Conservation (phyloP, 192 early-diverging fungal genomes). For the Entomortierella lignicola region DNA sequence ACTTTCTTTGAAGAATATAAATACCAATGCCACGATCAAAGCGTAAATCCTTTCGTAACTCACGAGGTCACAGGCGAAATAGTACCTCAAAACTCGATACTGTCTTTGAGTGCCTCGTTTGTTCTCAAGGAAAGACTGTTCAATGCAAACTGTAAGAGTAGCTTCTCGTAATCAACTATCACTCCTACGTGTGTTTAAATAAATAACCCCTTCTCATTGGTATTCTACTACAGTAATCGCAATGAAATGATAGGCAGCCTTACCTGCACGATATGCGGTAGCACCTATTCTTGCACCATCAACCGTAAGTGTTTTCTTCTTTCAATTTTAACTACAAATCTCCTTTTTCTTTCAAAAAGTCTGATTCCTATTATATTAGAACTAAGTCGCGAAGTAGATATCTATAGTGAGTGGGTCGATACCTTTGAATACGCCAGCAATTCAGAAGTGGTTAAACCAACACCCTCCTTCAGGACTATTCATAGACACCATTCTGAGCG, state of each 20-base stretch:
- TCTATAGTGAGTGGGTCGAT: slow-evolving; percentile 94
- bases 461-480: no score
- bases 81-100: slow-evolving; percentile 66
- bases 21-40: no score
- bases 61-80: slow-evolving; percentile 63
- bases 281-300: slow-evolving; percentile 74
- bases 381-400: slow-evolving; percentile 85
- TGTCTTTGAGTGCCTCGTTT: slow-evolving; percentile 82
- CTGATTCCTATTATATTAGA: slow-evolving; percentile 47
- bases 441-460: background rate
- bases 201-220: background rate
- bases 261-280: slow-evolving; percentile 77
- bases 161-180: background rate
- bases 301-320: slow-evolving; percentile 58
- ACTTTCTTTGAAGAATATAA: no score
- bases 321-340: no score
- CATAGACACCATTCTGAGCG: background rate
- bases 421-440: slow-evolving; percentile 67
- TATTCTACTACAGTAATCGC: slow-evolving; percentile 59
- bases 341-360: no score
- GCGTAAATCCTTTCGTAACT: slow-evolving; percentile 18
- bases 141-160: slow-evolving; percentile 75
- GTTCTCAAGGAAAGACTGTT: slow-evolving; percentile 84
- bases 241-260: slow-evolving; percentile 74
- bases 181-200: background rate